These are phyloP conservation scores for Pseudozyma hubeiensis DNA, from an alignment of 1,284 basidiomycete species.

Conservation along the genomic window DNA sequence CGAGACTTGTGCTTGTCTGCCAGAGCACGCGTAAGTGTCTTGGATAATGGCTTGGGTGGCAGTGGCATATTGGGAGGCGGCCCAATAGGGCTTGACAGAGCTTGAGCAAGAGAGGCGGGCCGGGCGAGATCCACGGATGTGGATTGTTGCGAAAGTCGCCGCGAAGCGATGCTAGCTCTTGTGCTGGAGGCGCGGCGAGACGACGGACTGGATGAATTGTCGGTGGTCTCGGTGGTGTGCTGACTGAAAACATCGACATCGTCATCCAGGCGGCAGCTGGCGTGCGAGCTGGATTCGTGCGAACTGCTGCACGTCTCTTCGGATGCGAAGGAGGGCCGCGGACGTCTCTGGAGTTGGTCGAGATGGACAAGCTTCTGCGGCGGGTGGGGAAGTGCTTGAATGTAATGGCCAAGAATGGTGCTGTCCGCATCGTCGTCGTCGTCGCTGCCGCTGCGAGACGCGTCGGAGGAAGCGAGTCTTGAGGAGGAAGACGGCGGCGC, in stretches of 20 bases:
- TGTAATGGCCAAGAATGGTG: slow-evolving; percentile 31
- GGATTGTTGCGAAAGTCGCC: neutral
- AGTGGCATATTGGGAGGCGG: slow-evolving; percentile 41
- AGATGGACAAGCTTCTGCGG: neutral
- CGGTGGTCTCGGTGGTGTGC: slow-evolving; percentile 15
- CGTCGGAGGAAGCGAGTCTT: neutral
- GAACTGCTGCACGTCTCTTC: slow-evolving; percentile 19
- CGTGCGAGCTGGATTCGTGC: slow-evolving; percentile 16
- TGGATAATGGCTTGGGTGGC: slow-evolving; percentile 25
- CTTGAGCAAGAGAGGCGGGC: neutral
- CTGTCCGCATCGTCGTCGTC: slow-evolving; percentile 39
- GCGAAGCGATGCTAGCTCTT: slow-evolving; percentile 5
- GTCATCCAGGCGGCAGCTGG: slow-evolving; percentile 14
- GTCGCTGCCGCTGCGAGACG: slow-evolving; percentile 15
- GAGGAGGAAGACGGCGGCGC: neutral
- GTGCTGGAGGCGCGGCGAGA: slow-evolving; percentile 7
- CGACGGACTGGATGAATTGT: slow-evolving; percentile 15
- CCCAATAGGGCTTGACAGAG: slow-evolving; percentile 15
- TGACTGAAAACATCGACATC: slow-evolving; percentile 24
- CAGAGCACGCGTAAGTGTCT: slow-evolving; percentile 5
- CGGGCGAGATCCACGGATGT: neutral
- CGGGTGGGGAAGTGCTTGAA: slow-evolving; percentile 17
- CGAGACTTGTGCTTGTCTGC: slow-evolving; percentile 1
- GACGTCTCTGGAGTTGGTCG: neutral
- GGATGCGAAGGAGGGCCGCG: slow-evolving; percentile 13